Evolutionary conservation across 805 yeast species (phyloP), one percentile per base, ranked within the genome.

Genomic region (Dipodascus albidus): DNA sequence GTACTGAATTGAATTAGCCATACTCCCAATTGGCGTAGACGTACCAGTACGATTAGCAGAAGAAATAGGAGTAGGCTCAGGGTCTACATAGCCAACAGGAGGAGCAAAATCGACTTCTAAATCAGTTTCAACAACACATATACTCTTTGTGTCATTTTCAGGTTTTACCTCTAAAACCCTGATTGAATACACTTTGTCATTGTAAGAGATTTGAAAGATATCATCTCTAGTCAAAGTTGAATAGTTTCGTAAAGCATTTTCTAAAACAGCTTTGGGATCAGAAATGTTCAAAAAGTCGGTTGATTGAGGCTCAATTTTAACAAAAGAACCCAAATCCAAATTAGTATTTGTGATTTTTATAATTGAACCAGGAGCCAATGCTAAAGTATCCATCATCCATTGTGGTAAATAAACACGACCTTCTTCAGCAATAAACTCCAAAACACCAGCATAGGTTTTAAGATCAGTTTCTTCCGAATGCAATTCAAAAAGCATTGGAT

Each of bases 61-160:
- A 3, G 63, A 51, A 2, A 51, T 50, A 3, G 54, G 48, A 1
- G 62, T 55, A 15, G 57, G 41, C 6, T 65, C 54, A 6, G 96
- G 96, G 65, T 91, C 98, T 19, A 87, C 96, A 65, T 93, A 93
- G 0, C 99, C 99, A 3, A 91, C 96, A 0, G 99, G 99, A 1
- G 99, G 96, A 1, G 97, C 98, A 72, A 93, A 93, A 65, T 93
- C 99, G 0, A 97, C 95, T 55, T 87, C 96, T 57, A 93, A 74
- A 71, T 93, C 99, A 0, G 99, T 93, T 66, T 93, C 99, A 23
- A 93, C 87, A 3, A 93, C 96, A 74, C 97, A 91, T 14, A 91
- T 83, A 55, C 96, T 86, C 33, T 77, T 71, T 4, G 73, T 70
- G 3, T 67, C 60, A 1, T 80, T 74, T 52, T 83, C 86, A 0